phyloP scores from a whole-genome alignment of 1,284 basidiomycete genomes.

The Microstroma glucosiphilum region DNA sequence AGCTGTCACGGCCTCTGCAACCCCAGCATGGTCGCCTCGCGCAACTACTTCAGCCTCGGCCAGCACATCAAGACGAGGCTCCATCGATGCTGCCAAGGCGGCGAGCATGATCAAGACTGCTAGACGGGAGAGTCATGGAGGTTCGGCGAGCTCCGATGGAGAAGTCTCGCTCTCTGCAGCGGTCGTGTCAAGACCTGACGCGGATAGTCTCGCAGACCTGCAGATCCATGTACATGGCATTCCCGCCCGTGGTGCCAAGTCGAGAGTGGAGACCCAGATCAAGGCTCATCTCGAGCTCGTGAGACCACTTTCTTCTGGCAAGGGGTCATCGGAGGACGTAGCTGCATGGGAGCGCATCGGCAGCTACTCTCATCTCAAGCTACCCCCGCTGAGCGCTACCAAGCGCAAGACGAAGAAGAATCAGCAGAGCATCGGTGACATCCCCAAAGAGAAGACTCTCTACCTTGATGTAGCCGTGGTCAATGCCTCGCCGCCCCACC shows the following conservation, averaged over 20 bases:
- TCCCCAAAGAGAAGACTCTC: slow-evolving; percentile 46
- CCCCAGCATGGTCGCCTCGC: not conserved
- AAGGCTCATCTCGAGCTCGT: slow-evolving; percentile 48
- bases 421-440: slow-evolving; percentile 33
- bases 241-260: slow-evolving; percentile 78
- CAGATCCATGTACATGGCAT: slow-evolving; percentile 68
- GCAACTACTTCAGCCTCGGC: slow-evolving; percentile 2
- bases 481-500: slow-evolving; percentile 65
- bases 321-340: slow-evolving; percentile 11
- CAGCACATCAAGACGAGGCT: not conserved
- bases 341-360: slow-evolving; percentile 44
- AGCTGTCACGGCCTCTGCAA: not conserved
- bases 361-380: slow-evolving; percentile 46
- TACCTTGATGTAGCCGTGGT: slow-evolving; percentile 46
- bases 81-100: not conserved
- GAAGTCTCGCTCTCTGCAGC: slow-evolving; percentile 36
- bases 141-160: slow-evolving; percentile 26
- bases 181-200: slow-evolving; percentile 30
- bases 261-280: slow-evolving; percentile 75
- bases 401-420: slow-evolving; percentile 67
- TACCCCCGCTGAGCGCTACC: slow-evolving; percentile 48
- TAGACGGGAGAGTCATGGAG: not conserved
- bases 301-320: slow-evolving; percentile 21
- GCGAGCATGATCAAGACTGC: too few species aligned
- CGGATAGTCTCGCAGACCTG: slow-evolving; percentile 29